Evolutionary conservation across 257 asterid species (phyloP).

Genomic region (Schizonepeta tenuifolia): DNA sequence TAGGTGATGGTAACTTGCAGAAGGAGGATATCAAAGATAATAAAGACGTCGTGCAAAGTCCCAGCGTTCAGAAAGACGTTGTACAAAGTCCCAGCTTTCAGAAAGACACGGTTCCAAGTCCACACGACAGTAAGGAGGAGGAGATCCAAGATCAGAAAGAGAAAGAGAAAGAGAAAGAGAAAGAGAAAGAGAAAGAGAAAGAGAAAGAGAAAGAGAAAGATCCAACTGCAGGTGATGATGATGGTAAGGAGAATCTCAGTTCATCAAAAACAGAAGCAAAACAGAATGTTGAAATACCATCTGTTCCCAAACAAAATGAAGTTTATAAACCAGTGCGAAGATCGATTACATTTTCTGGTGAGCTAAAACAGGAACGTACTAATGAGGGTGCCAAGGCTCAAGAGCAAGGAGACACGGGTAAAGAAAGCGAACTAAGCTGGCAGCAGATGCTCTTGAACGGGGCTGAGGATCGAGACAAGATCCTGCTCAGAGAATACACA

Average conservation of each 20-base stretch:
- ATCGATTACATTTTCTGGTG: slow-evolving; percentile 37
- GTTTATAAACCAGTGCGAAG: slow-evolving; percentile 36
- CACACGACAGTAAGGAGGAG: neutral
- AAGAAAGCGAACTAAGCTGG: slow-evolving; percentile 61
- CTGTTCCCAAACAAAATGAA: slow-evolving; percentile 25
- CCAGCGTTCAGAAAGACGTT: neutral
- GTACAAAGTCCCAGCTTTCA: too few relatives aligned
- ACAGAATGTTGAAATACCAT: slow-evolving; percentile 30
- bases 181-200: neutral
- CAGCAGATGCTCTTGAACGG: slow-evolving; percentile 77
- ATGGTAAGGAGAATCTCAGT: neutral
- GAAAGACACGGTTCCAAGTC: neutral
- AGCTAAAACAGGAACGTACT: slow-evolving; percentile 28
- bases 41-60: neutral
- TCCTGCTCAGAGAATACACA: slow-evolving; percentile 71
- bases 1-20: neutral
- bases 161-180: neutral
- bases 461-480: slow-evolving; percentile 74
- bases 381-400: slow-evolving; percentile 27
- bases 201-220: neutral
- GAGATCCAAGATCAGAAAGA: neutral
- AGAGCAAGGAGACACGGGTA: slow-evolving; percentile 27
- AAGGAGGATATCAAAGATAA: slow-evolving; percentile 17
- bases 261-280: slow-evolving; percentile 28
- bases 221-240: slow-evolving; percentile 3